Evolutionary conservation across 768 basidiomycete species (phyloP).

Genomic region (Pisolithus albus): DNA sequence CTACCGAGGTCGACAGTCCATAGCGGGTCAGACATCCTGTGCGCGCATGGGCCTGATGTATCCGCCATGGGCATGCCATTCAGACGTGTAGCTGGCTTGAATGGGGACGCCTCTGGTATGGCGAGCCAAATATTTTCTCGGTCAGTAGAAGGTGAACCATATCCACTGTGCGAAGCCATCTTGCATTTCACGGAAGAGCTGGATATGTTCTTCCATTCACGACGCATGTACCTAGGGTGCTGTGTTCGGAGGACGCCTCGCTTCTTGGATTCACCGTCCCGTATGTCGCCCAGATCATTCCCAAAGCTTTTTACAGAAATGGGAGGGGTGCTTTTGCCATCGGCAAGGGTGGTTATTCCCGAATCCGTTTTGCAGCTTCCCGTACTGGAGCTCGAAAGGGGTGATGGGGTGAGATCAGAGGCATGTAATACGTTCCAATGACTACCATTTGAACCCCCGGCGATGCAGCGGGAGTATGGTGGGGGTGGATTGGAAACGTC

Average conservation of each 20-base stretch:
- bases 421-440: constrained; percentile 29
- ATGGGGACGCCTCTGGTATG: no score
- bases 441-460: constrained; percentile 46
- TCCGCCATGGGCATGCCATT: background rate
- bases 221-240: constrained; percentile 37
- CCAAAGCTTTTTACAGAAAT: constrained; percentile 49
- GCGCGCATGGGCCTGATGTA: constrained; percentile 20
- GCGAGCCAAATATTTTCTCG: constrained; percentile 3
- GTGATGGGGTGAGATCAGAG: constrained; percentile 20
- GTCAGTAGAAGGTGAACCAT: constrained; percentile 13
- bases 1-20: constrained; percentile 8
- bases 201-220: constrained; percentile 35
- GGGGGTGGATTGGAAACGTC: constrained; percentile 25
- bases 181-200: constrained; percentile 30
- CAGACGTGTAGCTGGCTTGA: no score
- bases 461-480: constrained; percentile 39
- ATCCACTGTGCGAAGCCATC: constrained; percentile 29
- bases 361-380: constrained; percentile 44
- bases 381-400: constrained; percentile 36
- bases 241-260: constrained; percentile 40
- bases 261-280: constrained; percentile 19
- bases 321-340: constrained; percentile 52
- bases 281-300: constrained; percentile 29
- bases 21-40: constrained; percentile 15
- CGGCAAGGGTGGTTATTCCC: constrained; percentile 57